phyloP scores from a whole-genome alignment of 768 basidiomycete genomes.

The Hydnomerulius pinastri region DNA sequence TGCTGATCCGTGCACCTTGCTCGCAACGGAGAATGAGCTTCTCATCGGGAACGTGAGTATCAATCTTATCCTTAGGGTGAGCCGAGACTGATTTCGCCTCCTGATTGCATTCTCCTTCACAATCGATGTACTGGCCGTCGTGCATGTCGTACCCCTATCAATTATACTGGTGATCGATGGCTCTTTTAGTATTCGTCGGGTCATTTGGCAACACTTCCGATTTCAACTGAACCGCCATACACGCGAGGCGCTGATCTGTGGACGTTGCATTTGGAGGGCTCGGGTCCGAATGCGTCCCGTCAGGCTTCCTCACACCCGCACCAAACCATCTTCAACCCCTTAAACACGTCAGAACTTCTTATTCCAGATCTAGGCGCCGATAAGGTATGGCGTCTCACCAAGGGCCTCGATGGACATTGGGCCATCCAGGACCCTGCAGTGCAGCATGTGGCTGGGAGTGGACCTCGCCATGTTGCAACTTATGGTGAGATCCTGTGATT shows the following conservation, averaged over 20 bases:
- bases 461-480: slow-evolving; percentile 70
- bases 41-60: slow-evolving; percentile 72
- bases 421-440: slow-evolving; percentile 47
- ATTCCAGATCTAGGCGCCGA: slow-evolving; percentile 80
- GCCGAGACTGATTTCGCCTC: not conserved
- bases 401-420: slow-evolving; percentile 48
- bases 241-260: slow-evolving; percentile 37
- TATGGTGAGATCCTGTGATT: slow-evolving; percentile 46
- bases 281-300: slow-evolving; percentile 64
- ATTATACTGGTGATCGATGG: not conserved
- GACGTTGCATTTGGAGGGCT: slow-evolving; percentile 45
- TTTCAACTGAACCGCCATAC: slow-evolving; percentile 50
- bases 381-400: slow-evolving; percentile 56
- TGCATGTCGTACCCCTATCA: not conserved
- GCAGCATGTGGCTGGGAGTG: slow-evolving; percentile 59
- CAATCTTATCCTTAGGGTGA: not conserved
- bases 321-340: slow-evolving; percentile 50
- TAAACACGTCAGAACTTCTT: slow-evolving; percentile 59
- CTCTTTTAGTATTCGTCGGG: slow-evolving; percentile 69
- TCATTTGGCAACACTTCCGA: slow-evolving; percentile 54
- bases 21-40: slow-evolving; percentile 58
- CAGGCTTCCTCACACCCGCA: slow-evolving; percentile 80
- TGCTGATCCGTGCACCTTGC: slow-evolving; percentile 62
- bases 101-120: not conserved
- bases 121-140: not conserved